phyloP scores from a whole-genome alignment of 164 flowering plant species.

The Magnolia changhungtana region DNA sequence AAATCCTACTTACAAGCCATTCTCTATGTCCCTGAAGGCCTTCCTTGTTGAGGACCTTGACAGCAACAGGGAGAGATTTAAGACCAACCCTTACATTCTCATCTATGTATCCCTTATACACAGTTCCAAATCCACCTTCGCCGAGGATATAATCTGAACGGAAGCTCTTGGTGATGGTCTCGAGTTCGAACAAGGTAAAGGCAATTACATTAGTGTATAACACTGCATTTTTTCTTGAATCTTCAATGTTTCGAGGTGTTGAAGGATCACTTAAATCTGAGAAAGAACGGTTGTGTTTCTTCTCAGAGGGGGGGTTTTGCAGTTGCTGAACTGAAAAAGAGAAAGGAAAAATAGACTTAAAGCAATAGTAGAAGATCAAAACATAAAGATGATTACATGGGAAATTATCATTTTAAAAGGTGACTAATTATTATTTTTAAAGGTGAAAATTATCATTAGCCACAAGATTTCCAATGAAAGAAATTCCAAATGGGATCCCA shows the following conservation, averaged over 20 bases:
- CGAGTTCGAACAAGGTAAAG: conserved; percentile 83
- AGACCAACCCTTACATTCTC: conserved; percentile 97
- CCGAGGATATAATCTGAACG: conserved; percentile 92
- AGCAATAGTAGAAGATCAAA: neutral
- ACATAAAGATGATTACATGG: neutral
- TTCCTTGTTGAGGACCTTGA: conserved; percentile 95
- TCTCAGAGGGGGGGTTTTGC: conserved; percentile 37
- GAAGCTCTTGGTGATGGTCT: conserved; percentile 96
- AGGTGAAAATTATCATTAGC: neutral
- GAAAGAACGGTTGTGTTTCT: conserved; percentile 61
- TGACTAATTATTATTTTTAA: neutral
- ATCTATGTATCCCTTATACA: conserved; percentile 95
- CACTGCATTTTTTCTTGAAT: conserved; percentile 58
- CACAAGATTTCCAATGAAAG: neutral
- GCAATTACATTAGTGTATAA: conserved; percentile 80
- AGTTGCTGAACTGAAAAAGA: conserved; percentile 60
- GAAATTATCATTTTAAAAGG: neutral
- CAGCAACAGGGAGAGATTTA: conserved; percentile 93
- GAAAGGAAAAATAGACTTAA: neutral
- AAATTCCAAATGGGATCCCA: neutral
- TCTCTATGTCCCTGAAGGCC: conserved; percentile 98
- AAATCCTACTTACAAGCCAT: conserved; percentile 65
- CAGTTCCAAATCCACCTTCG: conserved; percentile 97
- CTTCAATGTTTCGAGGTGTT: conserved; percentile 55
- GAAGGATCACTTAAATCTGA: conserved; percentile 89